Evolutionary conservation across 169 alveolate genomes (phyloP).

Genomic region (Eimeria brunetti): DNA sequence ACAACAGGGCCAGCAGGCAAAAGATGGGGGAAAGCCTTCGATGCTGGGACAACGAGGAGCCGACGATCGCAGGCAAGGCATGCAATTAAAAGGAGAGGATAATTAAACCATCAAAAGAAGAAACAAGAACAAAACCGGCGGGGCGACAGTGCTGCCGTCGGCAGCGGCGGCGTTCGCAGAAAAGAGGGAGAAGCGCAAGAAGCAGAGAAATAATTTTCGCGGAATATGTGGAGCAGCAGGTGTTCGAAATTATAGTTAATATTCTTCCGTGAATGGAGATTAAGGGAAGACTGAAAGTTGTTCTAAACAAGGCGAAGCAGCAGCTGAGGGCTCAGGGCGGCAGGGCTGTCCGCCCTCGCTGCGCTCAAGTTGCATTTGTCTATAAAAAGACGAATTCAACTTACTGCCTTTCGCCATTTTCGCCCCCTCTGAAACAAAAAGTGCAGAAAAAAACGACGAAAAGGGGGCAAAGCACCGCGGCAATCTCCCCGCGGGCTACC

Average conservation of each 20-base stretch:
- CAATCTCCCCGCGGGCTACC: constrained; percentile 50
- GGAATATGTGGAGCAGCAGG: neutral
- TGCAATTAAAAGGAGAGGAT: neutral
- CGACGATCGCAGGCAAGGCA: neutral
- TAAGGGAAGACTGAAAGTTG: neutral
- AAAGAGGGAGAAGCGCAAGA: neutral
- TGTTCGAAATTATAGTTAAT: neutral
- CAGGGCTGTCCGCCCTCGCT: neutral
- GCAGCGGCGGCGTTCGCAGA: constrained; percentile 28
- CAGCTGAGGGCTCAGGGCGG: constrained; percentile 20
- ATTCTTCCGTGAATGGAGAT: neutral
- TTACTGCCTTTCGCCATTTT: constrained; percentile 70
- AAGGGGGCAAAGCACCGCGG: constrained; percentile 38
- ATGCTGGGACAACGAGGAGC: too few relatives aligned
- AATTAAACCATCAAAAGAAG: neutral
- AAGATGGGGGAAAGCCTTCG: too few relatives aligned
- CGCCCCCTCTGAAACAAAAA: neutral
- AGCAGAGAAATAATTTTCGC: neutral
- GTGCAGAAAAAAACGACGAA: neutral
- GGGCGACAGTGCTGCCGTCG: constrained; percentile 10
- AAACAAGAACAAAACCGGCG: neutral
- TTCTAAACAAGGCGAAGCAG: neutral
- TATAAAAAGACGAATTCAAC: neutral
- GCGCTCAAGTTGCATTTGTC: neutral
- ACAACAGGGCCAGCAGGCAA: too few relatives aligned